phyloP scores from a whole-genome alignment of 768 basidiomycete species.

The Lentinula guzmanii region DNA sequence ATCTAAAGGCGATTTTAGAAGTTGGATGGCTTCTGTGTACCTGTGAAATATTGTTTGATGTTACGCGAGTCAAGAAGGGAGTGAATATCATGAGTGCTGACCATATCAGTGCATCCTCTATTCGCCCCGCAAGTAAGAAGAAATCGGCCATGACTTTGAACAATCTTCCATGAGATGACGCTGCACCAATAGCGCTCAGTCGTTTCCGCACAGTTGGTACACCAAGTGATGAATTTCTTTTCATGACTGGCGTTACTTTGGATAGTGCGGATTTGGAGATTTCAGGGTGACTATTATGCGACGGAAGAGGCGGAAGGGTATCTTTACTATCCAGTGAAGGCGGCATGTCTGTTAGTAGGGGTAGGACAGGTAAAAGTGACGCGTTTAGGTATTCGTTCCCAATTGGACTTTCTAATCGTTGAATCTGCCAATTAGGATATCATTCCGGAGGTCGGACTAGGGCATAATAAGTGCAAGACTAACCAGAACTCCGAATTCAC shows the following conservation, averaged over 20 bases:
- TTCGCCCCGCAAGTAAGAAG: constrained; percentile 81
- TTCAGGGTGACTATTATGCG: constrained; percentile 55
- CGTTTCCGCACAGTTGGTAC: constrained; percentile 45
- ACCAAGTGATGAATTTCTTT: constrained; percentile 50
- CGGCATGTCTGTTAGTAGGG: constrained; percentile 56
- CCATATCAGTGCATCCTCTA: constrained; percentile 79
- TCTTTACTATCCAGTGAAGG: constrained; percentile 47
- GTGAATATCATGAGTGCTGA: constrained; percentile 25
- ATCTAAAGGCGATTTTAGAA: constrained; percentile 75
- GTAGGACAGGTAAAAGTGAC: constrained; percentile 55
- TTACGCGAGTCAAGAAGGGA: not conserved
- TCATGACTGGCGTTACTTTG: constrained; percentile 33
- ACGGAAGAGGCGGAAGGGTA: constrained; percentile 37
- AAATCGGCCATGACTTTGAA: constrained; percentile 88
- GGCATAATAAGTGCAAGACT: constrained; percentile 16
- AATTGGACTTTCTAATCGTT: constrained; percentile 72
- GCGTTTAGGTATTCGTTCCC: constrained; percentile 86
- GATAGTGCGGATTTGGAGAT: constrained; percentile 33
- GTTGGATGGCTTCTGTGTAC: constrained; percentile 79
- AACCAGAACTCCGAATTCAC: constrained; percentile 82
- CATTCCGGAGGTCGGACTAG: constrained; percentile 4
- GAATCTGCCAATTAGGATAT: constrained; percentile 41
- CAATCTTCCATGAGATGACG: constrained; percentile 78
- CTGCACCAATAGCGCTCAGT: constrained; percentile 53
- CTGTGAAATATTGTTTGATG: constrained; percentile 28